Base-by-base conservation (phyloP, 805 yeast genomes). In the Barnettozyma sucrosica region DNA sequence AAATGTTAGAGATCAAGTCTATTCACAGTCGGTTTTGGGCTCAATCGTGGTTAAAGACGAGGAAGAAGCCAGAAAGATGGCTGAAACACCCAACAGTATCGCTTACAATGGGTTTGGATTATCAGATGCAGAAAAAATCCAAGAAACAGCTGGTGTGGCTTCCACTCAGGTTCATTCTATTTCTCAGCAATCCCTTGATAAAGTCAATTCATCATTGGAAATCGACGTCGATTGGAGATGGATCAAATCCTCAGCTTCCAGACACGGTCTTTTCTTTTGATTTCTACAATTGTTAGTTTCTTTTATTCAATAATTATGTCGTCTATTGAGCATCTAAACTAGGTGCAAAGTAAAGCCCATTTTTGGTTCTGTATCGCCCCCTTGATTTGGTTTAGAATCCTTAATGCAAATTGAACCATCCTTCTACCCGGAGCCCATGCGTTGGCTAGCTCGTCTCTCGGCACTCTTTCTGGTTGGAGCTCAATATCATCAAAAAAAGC, bases 1-100 rank as follows among this genome's bases (percentile, higher is more conserved):
- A 0, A 70, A 73, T 3, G 60, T 84, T 23, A 23, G 23, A 13
- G 26, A 23, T 4, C 26, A 23, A 7, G 28, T 37, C 14, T 21
- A 21, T 18, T 21, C 41, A 14, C 25, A 21, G 41, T 21, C 41
- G 7, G n/a, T 23, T 23, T 5, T 2, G 8, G 41, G 41, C 28
- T 13, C 26, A 20, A 20, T 9, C 13, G 8, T 23, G 10, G n/a
- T n/a, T 37, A 28, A 23, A 5, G 11, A 23, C 11, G 20, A 21
- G 25, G 9, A 11, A 23, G 41, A 37, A n/a, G 16, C 24, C 18
- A 23, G 3, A 4, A 37, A 37, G 28, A 21, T 37, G 26, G 18
- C 26, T 19, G 14, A 20, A 3, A 21, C 41, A 7, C 26, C 24
- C 24, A 37, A 37, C 18, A 20, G 41, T 6, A 21, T 37, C 18